Evolutionary conservation across 164 flowering plant genomes (phyloP).

Genomic region (Protea cynaroides): DNA sequence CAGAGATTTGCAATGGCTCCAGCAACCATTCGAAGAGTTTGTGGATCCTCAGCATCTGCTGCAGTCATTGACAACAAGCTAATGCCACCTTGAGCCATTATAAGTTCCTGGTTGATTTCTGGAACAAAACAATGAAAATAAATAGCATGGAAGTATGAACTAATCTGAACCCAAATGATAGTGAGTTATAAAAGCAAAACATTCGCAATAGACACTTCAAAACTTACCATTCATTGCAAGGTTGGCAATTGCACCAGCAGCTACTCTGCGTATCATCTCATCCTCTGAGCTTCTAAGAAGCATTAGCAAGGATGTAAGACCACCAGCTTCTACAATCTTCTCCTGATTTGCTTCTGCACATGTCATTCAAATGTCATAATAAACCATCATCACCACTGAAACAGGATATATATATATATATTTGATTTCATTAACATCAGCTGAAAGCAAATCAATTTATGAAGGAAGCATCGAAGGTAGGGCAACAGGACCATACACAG

Average conservation of each 20-base stretch:
- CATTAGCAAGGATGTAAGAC: conserved; percentile 78
- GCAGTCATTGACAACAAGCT: conserved; percentile 69
- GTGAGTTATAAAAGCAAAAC: not conserved
- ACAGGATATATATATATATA: not conserved
- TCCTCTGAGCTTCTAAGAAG: conserved; percentile 77
- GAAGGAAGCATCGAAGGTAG: no score
- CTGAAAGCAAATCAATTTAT: no score
- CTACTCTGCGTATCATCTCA: conserved; percentile 88
- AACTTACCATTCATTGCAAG: conserved; percentile 92
- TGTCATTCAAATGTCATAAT: conserved; percentile 29
- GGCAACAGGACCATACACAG: no score
- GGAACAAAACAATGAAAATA: conserved; percentile 15
- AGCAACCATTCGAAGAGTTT: conserved; percentile 98
- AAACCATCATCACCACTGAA: conserved; percentile 9
- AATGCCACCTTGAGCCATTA: conserved; percentile 92
- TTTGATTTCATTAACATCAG: no score
- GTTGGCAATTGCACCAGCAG: conserved; percentile 96
- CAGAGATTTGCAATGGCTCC: conserved; percentile 98
- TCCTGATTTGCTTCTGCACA: conserved; percentile 81
- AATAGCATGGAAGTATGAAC: conserved; percentile 1
- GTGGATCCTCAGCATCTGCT: conserved; percentile 84
- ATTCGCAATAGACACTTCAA: not conserved
- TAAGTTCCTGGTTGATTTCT: conserved; percentile 97
- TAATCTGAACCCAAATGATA: not conserved
- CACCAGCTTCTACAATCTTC: conserved; percentile 95